Base-by-base conservation (phyloP, 192 early-diverging fungal species). In the Lobulomyces angularis region DNA sequence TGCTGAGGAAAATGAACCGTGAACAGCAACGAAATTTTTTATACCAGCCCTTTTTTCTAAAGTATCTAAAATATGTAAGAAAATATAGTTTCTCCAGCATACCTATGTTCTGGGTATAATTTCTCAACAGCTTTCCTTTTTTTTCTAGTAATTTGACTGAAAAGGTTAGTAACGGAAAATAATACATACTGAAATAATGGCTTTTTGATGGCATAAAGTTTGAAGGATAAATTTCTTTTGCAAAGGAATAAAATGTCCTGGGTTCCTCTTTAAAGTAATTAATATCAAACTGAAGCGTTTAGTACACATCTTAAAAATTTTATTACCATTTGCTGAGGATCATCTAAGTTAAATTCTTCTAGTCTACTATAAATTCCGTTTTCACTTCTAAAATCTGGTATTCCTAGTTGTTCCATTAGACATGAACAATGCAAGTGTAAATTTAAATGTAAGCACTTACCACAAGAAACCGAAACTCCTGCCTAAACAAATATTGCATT, bases 91-190 rank as follows among this genome's bases (percentile, higher is more conserved):
- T 77, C 54, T 98, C 94, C 8, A 98, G 55, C 2, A 87, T 91
- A 52, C 96, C 92, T 39, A 97, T 97, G 48, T 97, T 97, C 47
- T 97, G 93, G 0, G 93, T 93, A 53, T 97, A 97, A 47, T 95
- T 95, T 18, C 90, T 65, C 18, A 96, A 50, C 30, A 97, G 61
- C 58, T 88, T 84, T 1, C 74, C 83, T 37, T 83, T 62, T 5
- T 82, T 65, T 50, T 97, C 90, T 7, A 97, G 56, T 30, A 88
- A 46, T 55, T 88, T 90, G 43, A 96, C 67, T n/a, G n/a, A n/a
- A n/a, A n/a, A n/a, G n/a, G n/a, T n/a, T n/a, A n/a, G n/a, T n/a
- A n/a, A n/a, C n/a, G n/a, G n/a, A n/a, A n/a, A n/a, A n/a, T n/a
- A n/a, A n/a, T n/a, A n/a, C n/a, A n/a, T n/a, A n/a, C n/a, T 62